A percentile compares a stretch with the other conserved stretches of the same genome.
These are phyloP conservation scores for Geotrichum restrictum DNA, from an alignment of 1,139 yeast genomes.

Conservation along the genomic window DNA sequence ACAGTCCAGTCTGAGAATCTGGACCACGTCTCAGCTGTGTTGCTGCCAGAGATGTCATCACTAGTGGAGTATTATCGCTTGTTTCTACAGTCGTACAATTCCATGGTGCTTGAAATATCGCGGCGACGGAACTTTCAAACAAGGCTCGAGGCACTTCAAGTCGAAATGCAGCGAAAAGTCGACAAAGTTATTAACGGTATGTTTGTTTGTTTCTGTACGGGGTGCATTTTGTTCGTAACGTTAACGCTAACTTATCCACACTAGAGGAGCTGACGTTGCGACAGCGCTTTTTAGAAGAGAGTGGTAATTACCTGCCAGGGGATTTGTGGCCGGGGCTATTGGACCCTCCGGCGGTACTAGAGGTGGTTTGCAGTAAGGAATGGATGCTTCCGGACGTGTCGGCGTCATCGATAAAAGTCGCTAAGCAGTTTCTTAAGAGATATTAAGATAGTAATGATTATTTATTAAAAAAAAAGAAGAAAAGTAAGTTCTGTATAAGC, in stretches of 20 bases:
- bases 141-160: slow-evolving; percentile 41
- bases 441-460: not conserved
- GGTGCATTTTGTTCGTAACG: not conserved
- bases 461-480: not conserved
- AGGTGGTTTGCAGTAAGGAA: slow-evolving; percentile 14
- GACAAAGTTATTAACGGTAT: slow-evolving; percentile 32
- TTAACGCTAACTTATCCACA: not conserved
- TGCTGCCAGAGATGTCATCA: slow-evolving; percentile 32
- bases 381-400: slow-evolving; percentile 17
- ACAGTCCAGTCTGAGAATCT: not conserved
- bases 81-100: slow-evolving; percentile 49
- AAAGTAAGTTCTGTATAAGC: too few relatives aligned
- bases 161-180: slow-evolving; percentile 43
- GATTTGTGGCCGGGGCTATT: slow-evolving; percentile 49
- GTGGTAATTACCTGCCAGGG: slow-evolving; percentile 45
- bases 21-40: slow-evolving; percentile 11
- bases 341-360: slow-evolving; percentile 29
- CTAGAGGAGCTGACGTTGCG: slow-evolving; percentile 15
- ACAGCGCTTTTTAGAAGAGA: slow-evolving; percentile 12
- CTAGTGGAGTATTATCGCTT: slow-evolving; percentile 48
- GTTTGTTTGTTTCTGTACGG: too few relatives aligned
- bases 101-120: slow-evolving; percentile 48
- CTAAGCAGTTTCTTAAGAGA: slow-evolving; percentile 4
- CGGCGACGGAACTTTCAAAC: slow-evolving; percentile 45
- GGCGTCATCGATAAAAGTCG: slow-evolving; percentile 1